A percentile compares a stretch with the other conserved stretches of the same genome.
phyloP scores from a whole-genome alignment of 306 rosid species.

The Vicia villosa region DNA sequence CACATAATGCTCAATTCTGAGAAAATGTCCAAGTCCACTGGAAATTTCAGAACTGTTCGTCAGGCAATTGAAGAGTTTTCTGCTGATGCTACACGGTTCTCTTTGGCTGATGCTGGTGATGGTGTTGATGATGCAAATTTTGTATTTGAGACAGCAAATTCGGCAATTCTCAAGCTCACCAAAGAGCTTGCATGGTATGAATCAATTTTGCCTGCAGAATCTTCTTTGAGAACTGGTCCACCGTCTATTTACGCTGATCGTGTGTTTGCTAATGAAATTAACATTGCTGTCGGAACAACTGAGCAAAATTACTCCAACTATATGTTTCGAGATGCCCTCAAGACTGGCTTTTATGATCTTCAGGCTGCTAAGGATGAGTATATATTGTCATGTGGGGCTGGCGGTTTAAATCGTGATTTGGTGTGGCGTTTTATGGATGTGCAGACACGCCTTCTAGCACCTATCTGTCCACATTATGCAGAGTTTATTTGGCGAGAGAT shows the following conservation, averaged over 20 bases:
- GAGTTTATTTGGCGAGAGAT: conserved; percentile 84
- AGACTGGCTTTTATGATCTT: conserved; percentile 88
- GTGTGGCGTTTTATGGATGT: conserved; percentile 86
- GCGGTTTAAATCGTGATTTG: conserved; percentile 71
- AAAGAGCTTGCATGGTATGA: conserved; percentile 89
- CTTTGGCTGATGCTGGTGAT: conserved; percentile 97
- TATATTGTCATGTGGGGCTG: conserved; percentile 77
- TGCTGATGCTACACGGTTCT: conserved; percentile 87
- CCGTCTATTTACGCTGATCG: conserved; percentile 81
- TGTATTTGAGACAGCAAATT: conserved; percentile 86
- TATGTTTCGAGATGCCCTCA: conserved; percentile 89
- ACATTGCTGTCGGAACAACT: conserved; percentile 72
- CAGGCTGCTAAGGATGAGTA: conserved; percentile 93
- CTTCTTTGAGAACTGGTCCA: conserved; percentile 73
- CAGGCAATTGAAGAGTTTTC: conserved; percentile 92
- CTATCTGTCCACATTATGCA: conserved; percentile 92
- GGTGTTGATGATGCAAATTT: conserved; percentile 96
- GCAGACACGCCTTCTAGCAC: conserved; percentile 86
- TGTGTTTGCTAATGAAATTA: conserved; percentile 81
- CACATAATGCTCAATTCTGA: conserved; percentile 87
- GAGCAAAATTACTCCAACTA: conserved; percentile 73
- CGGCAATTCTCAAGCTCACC: conserved; percentile 83
- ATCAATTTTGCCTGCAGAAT: conserved; percentile 68
- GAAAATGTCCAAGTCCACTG: conserved; percentile 96
- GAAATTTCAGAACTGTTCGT: conserved; percentile 83